Evolutionary conservation across 208 protist genomes (phyloP).

Genomic region (Histomonas meleagridis): DNA sequence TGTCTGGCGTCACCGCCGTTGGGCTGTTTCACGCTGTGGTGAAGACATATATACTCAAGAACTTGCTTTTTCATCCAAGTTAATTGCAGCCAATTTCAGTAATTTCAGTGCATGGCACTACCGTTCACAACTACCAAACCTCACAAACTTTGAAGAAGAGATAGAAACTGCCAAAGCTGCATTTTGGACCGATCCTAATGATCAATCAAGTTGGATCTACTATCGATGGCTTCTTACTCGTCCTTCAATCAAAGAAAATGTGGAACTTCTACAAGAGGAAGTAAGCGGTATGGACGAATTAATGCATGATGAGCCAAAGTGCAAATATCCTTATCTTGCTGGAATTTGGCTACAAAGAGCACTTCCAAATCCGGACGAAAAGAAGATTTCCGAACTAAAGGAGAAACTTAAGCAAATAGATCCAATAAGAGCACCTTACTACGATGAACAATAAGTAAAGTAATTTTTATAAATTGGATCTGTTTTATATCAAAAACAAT

Average conservation of each 20-base stretch:
- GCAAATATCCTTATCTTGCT: not conserved
- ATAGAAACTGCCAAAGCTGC: not conserved
- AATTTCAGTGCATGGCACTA: slow-evolving; percentile 35
- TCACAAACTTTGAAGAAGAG: not conserved
- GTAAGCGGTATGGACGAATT: not conserved
- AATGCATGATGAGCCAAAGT: not conserved
- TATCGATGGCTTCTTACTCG: slow-evolving; percentile 2
- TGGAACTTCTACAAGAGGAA: not conserved
- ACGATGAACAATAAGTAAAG: not conserved
- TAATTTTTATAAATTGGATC: no score
- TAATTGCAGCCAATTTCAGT: not conserved
- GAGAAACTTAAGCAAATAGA: not conserved
- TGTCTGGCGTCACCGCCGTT: slow-evolving; percentile 6
- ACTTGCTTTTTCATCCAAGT: not conserved
- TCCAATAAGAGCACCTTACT: slow-evolving; percentile 19
- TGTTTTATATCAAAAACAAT: no score
- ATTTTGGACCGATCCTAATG: not conserved
- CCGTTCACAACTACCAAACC: not conserved
- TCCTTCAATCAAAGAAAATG: not conserved
- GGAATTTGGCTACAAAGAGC: not conserved
- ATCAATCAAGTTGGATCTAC: slow-evolving; percentile 14
- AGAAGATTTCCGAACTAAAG: not conserved
- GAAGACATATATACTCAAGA: not conserved
- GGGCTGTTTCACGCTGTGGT: not conserved
- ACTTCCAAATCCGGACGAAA: not conserved